Evolutionary conservation across 75 land plant species (phyloP).

Genomic region (Cupressus sempervirens): DNA sequence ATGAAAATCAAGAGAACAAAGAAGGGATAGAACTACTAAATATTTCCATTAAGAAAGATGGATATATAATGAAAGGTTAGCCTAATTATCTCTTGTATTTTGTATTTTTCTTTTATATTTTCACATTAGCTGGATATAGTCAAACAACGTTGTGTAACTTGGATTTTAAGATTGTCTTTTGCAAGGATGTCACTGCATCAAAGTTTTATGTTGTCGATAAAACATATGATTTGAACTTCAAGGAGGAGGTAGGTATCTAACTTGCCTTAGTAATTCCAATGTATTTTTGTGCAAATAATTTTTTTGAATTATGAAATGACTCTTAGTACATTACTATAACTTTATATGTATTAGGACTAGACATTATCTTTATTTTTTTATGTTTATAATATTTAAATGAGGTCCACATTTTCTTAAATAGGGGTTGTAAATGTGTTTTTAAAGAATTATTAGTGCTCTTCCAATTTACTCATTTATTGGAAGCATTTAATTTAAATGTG

Average conservation of each 20-base stretch:
- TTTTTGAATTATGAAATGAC: background rate
- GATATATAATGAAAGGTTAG: slow-evolving; percentile 88
- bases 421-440: no score
- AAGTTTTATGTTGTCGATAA: slow-evolving; percentile 82
- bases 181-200: slow-evolving; percentile 99
- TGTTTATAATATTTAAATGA: no score
- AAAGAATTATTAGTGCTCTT: no score
- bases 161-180: slow-evolving; percentile 77
- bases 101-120: background rate
- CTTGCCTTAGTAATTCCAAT: background rate
- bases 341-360: background rate
- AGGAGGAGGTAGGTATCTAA: slow-evolving; percentile 64
- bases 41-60: slow-evolving; percentile 92
- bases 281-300: background rate
- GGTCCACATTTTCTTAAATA: no score
- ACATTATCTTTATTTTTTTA: background rate
- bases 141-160: background rate
- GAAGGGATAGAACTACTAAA: slow-evolving; percentile 94
- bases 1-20: slow-evolving; percentile 70
- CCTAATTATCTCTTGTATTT: background rate
- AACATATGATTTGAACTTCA: slow-evolving; percentile 93
- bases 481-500: no score
- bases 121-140: background rate
- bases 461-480: no score
- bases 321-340: background rate